A percentile compares a stretch with the other conserved stretches of the same genome.
Conservation (phyloP, 2,329 filamentous ascomycete genomes). For the Didymella keratinophila region DNA sequence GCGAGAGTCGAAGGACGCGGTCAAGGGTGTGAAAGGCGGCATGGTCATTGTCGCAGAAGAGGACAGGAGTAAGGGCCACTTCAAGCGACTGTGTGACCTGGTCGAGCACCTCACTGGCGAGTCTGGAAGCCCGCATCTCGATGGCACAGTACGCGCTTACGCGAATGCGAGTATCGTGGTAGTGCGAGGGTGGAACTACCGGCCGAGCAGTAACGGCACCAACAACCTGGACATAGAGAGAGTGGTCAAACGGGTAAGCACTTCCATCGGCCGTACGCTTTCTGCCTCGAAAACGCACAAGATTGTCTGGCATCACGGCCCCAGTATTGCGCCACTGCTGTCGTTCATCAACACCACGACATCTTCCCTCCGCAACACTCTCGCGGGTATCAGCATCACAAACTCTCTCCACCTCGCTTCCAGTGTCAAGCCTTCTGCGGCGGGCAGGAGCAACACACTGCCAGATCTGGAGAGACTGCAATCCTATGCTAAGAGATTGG, state of each 20-base stretch:
- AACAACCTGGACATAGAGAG: constrained; percentile 23
- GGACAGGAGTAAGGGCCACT: constrained; percentile 28
- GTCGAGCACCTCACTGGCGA: constrained; percentile 36
- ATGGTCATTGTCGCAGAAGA: constrained; percentile 45
- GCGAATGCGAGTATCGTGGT: constrained; percentile 40
- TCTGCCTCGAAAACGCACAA: constrained; percentile 25
- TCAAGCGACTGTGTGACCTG: constrained; percentile 37
- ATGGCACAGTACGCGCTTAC: constrained; percentile 35
- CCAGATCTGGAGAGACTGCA: constrained; percentile 35
- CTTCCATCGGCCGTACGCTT: constrained; percentile 32
- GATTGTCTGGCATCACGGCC: constrained; percentile 47
- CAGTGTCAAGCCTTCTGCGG: constrained; percentile 30
- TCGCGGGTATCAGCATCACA: constrained; percentile 38
- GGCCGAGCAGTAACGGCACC: constrained; percentile 10
- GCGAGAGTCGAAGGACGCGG: constrained; percentile 19
- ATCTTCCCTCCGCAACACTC: constrained; percentile 28
- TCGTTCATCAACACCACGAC: constrained; percentile 42
- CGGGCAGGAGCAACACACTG: constrained; percentile 34
- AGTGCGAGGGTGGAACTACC: constrained; percentile 38
- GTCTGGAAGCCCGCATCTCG: constrained; percentile 36
- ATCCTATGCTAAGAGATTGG: constrained; percentile 34
- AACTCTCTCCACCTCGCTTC: constrained; percentile 30
- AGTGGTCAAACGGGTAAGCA: constrained; percentile 37
- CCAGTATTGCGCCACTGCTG: constrained; percentile 38
- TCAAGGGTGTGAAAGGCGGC: constrained; percentile 25